A percentile compares a stretch with the other conserved stretches of the same genome.
phyloP scores from a whole-genome alignment of 2,329 filamentous ascomycete genomes.

The Metarhizium rileyi region DNA sequence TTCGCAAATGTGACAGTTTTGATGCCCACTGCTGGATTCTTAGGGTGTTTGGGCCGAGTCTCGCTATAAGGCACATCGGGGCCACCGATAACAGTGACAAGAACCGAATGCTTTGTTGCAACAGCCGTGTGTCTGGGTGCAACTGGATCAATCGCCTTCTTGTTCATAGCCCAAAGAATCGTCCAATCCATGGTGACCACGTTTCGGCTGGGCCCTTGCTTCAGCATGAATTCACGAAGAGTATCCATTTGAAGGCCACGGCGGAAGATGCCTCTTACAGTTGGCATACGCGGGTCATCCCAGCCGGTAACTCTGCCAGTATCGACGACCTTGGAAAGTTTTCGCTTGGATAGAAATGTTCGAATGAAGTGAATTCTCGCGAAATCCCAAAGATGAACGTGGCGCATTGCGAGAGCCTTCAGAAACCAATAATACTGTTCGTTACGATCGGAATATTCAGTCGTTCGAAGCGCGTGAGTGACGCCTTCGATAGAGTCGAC shows the following conservation, averaged over 20 bases:
- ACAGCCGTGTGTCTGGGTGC: conserved; percentile 63
- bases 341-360: conserved; percentile 76
- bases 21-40: background rate
- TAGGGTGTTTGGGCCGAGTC: background rate
- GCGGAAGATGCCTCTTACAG: conserved; percentile 60
- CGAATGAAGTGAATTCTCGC: conserved; percentile 74
- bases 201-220: conserved; percentile 67
- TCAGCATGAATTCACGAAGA: conserved; percentile 65
- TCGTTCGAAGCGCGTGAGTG: conserved; percentile 73
- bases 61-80: background rate
- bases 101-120: conserved; percentile 51
- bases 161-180: conserved; percentile 56
- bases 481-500: conserved; percentile 73
- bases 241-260: conserved; percentile 67
- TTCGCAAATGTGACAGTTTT: background rate
- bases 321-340: conserved; percentile 74
- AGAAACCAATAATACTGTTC: conserved; percentile 82
- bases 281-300: conserved; percentile 74
- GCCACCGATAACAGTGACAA: background rate
- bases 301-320: conserved; percentile 68
- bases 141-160: conserved; percentile 64
- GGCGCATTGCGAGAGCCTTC: conserved; percentile 59
- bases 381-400: conserved; percentile 80
- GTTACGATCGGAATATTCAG: conserved; percentile 80
- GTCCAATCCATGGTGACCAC: conserved; percentile 70